Conservation (phyloP, 768 basidiomycete genomes). For the Terana coerulea region DNA sequence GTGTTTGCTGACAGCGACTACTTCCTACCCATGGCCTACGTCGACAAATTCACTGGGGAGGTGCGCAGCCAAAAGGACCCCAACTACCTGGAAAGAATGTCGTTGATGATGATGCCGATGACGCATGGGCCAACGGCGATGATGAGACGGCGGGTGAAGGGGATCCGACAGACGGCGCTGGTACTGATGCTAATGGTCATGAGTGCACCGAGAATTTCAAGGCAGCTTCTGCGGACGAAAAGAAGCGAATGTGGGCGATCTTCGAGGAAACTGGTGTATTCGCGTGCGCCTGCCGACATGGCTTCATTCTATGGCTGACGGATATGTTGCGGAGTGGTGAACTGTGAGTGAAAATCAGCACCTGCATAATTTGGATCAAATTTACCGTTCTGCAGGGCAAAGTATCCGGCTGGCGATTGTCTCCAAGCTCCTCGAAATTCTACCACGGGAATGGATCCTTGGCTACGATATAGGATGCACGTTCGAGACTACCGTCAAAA, state of each 20-base stretch:
- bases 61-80: slow-evolving; percentile 17
- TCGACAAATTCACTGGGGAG: slow-evolving; percentile 29
- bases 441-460: not conserved
- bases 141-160: not conserved
- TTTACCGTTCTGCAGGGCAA: slow-evolving; percentile 1
- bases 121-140: too few relatives aligned
- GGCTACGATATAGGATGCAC: slow-evolving; percentile 16
- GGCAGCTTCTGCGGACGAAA: slow-evolving; percentile 22
- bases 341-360: slow-evolving; percentile 18
- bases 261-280: slow-evolving; percentile 38
- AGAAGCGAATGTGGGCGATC: slow-evolving; percentile 32
- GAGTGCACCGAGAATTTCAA: slow-evolving; percentile 31
- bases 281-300: slow-evolving; percentile 20
- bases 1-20: slow-evolving; percentile 21
- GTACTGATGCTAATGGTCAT: too few relatives aligned
- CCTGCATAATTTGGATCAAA: not conserved
- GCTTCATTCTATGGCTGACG: slow-evolving; percentile 13
- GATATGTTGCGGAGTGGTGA: slow-evolving; percentile 20
- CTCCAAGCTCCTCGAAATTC: not conserved
- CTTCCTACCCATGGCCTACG: slow-evolving; percentile 21
- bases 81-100: not conserved
- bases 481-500: slow-evolving; percentile 12
- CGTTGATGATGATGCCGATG: not conserved
- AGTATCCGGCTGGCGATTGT: slow-evolving; percentile 11
- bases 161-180: slow-evolving; percentile 9